Percentiles rank a stretch among this genome's conserved stretches.
These are phyloP conservation scores for Cucurbita ficifolia DNA, from an alignment of 306 rosid genomes.

Conservation along the genomic window DNA sequence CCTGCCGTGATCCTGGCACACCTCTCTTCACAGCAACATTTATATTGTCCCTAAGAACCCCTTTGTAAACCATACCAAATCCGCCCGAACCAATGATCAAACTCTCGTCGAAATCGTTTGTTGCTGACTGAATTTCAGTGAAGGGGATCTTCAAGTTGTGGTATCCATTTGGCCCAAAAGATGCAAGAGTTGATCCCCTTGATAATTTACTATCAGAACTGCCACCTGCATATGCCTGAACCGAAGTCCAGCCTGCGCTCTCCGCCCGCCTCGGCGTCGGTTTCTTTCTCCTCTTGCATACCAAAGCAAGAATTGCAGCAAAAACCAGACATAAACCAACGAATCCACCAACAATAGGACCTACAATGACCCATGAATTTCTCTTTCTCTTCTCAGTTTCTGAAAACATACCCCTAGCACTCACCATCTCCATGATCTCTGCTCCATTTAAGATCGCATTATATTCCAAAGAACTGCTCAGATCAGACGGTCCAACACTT, in stretches of 20 bases:
- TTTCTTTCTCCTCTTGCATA: slow-evolving; percentile 49
- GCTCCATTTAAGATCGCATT: slow-evolving; percentile 95
- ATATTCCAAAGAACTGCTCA: slow-evolving; percentile 41
- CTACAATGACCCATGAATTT: slow-evolving; percentile 37
- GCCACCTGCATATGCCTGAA: slow-evolving; percentile 62
- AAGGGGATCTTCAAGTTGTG: slow-evolving; percentile 65
- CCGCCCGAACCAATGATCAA: slow-evolving; percentile 85
- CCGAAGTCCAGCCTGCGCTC: slow-evolving; percentile 83
- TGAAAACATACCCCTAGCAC: slow-evolving; percentile 8
- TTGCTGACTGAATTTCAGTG: slow-evolving; percentile 55
- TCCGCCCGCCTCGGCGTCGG: slow-evolving; percentile 34
- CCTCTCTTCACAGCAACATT: slow-evolving; percentile 97
- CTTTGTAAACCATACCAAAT: slow-evolving; percentile 84
- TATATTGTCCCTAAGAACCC: slow-evolving; percentile 48
- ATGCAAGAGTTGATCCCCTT: slow-evolving; percentile 36
- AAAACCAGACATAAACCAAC: slow-evolving; percentile 24
- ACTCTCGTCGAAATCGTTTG: slow-evolving; percentile 62
- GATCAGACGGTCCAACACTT: slow-evolving; percentile 83
- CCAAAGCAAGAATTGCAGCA: slow-evolving; percentile 32
- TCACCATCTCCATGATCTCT: slow-evolving; percentile 79
- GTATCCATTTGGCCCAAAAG: slow-evolving; percentile 75
- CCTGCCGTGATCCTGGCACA: slow-evolving; percentile 91
- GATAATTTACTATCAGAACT: slow-evolving; percentile 77
- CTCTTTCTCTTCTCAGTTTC: slow-evolving; percentile 14
- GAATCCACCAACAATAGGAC: slow-evolving; percentile 50